Evolutionary conservation across 2,329 filamentous ascomycete genomes (phyloP).

Genomic region (Blastomyces silverae): DNA sequence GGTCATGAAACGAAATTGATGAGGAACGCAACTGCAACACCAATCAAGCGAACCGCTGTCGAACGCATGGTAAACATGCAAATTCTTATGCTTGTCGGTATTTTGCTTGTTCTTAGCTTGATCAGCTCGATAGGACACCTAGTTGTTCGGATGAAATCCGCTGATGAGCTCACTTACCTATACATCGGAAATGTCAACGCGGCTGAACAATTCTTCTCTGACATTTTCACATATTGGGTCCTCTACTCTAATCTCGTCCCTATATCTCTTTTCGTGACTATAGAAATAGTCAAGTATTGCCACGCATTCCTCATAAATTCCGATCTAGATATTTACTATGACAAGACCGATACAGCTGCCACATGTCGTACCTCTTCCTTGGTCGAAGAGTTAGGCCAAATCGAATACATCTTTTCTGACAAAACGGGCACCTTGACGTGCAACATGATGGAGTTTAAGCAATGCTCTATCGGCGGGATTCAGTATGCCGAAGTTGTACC

Average conservation of each 20-base stretch:
- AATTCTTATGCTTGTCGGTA: slow-evolving; percentile 79
- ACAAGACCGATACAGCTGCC: slow-evolving; percentile 88
- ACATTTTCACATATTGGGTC: slow-evolving; percentile 98
- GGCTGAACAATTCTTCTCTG: slow-evolving; percentile 78
- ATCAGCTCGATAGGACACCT: slow-evolving; percentile 89
- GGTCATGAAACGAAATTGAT: slow-evolving; percentile 98
- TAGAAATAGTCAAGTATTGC: slow-evolving; percentile 97
- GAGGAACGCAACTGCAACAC: slow-evolving; percentile 93
- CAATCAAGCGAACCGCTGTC: slow-evolving; percentile 95
- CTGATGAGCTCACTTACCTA: slow-evolving; percentile 64
- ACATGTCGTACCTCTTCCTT: slow-evolving; percentile 94
- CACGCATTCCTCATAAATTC: slow-evolving; percentile 97
- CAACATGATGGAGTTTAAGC: slow-evolving; percentile 98
- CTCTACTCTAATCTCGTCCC: slow-evolving; percentile 93
- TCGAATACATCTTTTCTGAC: slow-evolving; percentile 97
- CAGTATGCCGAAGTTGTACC: slow-evolving; percentile 90
- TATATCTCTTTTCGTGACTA: slow-evolving; percentile 94
- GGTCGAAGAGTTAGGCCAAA: slow-evolving; percentile 95
- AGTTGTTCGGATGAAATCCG: slow-evolving; percentile 61
- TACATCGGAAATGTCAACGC: slow-evolving; percentile 57
- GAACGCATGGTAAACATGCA: slow-evolving; percentile 90
- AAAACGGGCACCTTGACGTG: slow-evolving; percentile 97
- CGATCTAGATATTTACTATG: slow-evolving; percentile 96
- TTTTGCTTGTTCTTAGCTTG: slow-evolving; percentile 76
- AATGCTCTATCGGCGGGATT: slow-evolving; percentile 85